phyloP scores from a whole-genome alignment of 2,329 filamentous ascomycete species.

The Hypoxylon sp. region DNA sequence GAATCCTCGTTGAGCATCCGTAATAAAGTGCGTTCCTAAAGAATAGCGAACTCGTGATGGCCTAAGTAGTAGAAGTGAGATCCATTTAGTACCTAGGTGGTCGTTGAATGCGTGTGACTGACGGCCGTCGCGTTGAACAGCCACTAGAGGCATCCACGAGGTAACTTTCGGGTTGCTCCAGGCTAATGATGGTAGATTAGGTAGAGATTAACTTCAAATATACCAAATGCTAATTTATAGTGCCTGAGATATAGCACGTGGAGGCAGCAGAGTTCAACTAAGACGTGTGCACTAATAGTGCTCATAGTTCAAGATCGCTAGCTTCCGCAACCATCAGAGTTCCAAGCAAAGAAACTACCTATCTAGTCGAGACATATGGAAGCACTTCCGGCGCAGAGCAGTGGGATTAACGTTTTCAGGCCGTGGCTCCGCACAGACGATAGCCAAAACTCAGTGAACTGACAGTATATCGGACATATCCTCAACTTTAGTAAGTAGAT shows the following conservation, averaged over 20 bases:
- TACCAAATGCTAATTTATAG: no score
- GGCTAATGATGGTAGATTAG: not conserved
- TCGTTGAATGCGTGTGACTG: not conserved
- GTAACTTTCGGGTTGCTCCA: not conserved
- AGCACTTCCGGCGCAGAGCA: not conserved
- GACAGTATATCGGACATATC: no score
- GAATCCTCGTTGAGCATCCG: slow-evolving; percentile 37
- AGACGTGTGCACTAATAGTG: not conserved
- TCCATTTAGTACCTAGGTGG: not conserved
- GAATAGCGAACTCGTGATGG: not conserved
- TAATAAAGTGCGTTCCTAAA: slow-evolving; percentile 11
- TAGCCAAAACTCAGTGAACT: no score
- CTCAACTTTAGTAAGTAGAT: no score
- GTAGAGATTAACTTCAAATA: not conserved
- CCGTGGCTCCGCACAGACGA: no score
- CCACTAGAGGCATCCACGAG: not conserved
- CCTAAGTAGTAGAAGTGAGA: not conserved
- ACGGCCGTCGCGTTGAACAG: not conserved
- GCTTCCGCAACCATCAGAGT: not conserved
- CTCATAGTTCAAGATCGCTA: not conserved
- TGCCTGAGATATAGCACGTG: no score
- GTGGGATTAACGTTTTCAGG: no score
- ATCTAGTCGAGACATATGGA: not conserved
- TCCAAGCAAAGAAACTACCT: not conserved
- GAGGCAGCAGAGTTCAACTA: not conserved